These are phyloP conservation scores for Fallopia convolvulus DNA, from an alignment of 148 eudicot genomes.

Conservation along the genomic window DNA sequence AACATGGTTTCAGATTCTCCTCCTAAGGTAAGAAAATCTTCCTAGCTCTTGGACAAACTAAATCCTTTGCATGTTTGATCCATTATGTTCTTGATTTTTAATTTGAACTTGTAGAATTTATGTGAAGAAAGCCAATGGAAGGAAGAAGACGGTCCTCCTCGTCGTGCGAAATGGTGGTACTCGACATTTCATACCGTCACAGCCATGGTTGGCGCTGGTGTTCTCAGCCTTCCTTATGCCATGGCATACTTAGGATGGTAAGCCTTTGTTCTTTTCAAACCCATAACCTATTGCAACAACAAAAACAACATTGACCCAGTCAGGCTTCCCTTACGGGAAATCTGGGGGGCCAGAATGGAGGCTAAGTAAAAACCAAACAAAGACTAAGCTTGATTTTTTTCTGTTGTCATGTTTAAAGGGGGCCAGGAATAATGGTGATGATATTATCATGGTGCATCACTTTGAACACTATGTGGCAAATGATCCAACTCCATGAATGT, in stretches of 20 bases:
- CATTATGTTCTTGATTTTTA: neutral
- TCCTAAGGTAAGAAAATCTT: conserved; percentile 13
- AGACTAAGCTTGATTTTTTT: neutral
- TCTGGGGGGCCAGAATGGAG: no score
- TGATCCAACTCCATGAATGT: conserved; percentile 86
- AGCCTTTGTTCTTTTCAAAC: no score
- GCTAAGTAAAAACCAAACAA: neutral
- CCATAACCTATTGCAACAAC: no score
- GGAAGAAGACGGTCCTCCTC: conserved; percentile 38
- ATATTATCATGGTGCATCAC: conserved; percentile 77
- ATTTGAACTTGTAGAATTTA: conserved; percentile 25
- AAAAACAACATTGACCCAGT: no score
- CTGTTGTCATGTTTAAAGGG: conserved; percentile 30
- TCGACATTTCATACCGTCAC: conserved; percentile 82
- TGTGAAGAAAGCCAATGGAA: conserved; percentile 22
- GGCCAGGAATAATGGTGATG: conserved; percentile 70
- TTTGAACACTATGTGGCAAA: conserved; percentile 78
- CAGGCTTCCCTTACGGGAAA: no score
- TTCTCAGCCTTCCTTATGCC: conserved; percentile 84
- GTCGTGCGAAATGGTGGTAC: conserved; percentile 88
- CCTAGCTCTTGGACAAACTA: neutral
- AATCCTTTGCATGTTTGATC: neutral
- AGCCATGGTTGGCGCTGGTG: conserved; percentile 92
- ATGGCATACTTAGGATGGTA: conserved; percentile 93
- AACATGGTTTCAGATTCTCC: conserved; percentile 42